A percentile compares a stretch with the other conserved stretches of the same genome.
phyloP scores from a whole-genome alignment of 2,329 filamentous ascomycete genomes.

The Simplicillium sp. region DNA sequence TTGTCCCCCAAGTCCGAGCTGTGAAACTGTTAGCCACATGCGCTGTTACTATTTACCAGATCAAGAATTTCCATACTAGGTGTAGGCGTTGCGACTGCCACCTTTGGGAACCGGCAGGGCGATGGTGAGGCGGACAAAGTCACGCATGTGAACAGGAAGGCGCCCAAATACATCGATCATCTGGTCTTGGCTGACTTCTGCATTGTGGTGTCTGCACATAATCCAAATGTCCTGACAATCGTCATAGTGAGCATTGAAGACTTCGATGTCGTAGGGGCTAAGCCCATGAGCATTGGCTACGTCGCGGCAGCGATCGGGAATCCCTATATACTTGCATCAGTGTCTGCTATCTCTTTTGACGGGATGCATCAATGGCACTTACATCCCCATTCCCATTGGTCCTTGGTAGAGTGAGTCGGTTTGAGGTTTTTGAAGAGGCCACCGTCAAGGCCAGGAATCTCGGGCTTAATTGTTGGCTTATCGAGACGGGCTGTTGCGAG shows the following conservation, averaged over 20 bases:
- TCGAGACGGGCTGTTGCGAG: background rate
- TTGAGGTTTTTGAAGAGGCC: background rate
- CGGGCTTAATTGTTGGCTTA: slow-evolving; percentile 34
- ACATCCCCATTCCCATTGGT: background rate
- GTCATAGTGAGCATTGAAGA: slow-evolving; percentile 11
- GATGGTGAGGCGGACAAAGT: slow-evolving; percentile 5
- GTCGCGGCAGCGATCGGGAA: background rate
- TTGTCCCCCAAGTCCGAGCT: slow-evolving; percentile 6
- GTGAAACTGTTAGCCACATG: background rate
- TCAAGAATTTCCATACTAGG: background rate
- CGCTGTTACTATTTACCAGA: too few relatives aligned
- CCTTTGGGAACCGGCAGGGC: slow-evolving; percentile 7
- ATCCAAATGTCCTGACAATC: slow-evolving; percentile 15
- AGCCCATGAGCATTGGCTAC: slow-evolving; percentile 2
- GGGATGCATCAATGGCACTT: too few relatives aligned
- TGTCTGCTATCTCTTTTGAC: too few relatives aligned
- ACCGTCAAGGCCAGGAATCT: slow-evolving; percentile 17
- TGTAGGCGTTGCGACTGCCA: slow-evolving; percentile 3
- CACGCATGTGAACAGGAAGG: background rate
- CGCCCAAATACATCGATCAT: slow-evolving; percentile 9
- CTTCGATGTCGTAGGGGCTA: slow-evolving; percentile 9
- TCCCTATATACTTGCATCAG: background rate
- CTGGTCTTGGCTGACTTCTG: slow-evolving; percentile 6
- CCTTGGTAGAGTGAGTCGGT: background rate
- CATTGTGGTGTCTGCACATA: slow-evolving; percentile 14